These are phyloP conservation scores for Colletotrichum lentis DNA, from an alignment of 2,329 filamentous ascomycete genomes.

Conservation along the genomic window DNA sequence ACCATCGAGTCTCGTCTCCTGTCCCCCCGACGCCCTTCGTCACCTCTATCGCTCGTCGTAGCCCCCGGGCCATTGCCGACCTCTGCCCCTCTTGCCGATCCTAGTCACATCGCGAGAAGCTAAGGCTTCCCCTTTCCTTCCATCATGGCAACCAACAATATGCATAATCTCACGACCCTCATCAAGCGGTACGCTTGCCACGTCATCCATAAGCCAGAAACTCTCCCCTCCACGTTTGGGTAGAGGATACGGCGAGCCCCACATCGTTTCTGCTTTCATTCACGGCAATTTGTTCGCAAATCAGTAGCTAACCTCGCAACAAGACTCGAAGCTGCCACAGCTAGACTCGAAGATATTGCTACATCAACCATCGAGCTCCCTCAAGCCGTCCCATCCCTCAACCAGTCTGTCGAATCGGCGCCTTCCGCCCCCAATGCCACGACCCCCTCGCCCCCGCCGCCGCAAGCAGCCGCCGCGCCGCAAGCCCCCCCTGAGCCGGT, in stretches of 20 bases:
- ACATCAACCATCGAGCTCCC: slow-evolving; percentile 72
- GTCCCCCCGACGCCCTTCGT: slow-evolving; percentile 1
- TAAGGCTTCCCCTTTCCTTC: slow-evolving; percentile 1
- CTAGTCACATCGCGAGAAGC: slow-evolving; percentile 13
- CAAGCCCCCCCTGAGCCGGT: slow-evolving; percentile 64
- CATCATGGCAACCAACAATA: slow-evolving; percentile 79
- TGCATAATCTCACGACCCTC: slow-evolving; percentile 96
- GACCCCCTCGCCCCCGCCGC: slow-evolving; percentile 48
- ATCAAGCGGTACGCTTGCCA: slow-evolving; percentile 84
- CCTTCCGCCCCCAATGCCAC: slow-evolving; percentile 45
- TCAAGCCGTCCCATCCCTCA: slow-evolving; percentile 58
- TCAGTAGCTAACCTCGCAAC: slow-evolving; percentile 56
- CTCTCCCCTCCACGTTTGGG: slow-evolving; percentile 13
- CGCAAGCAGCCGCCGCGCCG: slow-evolving; percentile 48
- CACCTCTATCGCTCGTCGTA: slow-evolving; percentile 16
- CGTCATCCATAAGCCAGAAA: slow-evolving; percentile 12
- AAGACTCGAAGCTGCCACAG: slow-evolving; percentile 97
- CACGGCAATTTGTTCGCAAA: background rate
- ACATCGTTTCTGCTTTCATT: background rate
- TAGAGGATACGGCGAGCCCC: background rate
- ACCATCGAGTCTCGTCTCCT: background rate
- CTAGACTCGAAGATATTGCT: slow-evolving; percentile 94
- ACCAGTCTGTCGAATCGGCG: slow-evolving; percentile 49
- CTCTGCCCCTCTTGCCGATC: background rate
- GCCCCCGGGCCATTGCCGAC: slow-evolving; percentile 8